phyloP scores from a whole-genome alignment of 805 yeast genomes.

The Monosporozyma aquatica region DNA sequence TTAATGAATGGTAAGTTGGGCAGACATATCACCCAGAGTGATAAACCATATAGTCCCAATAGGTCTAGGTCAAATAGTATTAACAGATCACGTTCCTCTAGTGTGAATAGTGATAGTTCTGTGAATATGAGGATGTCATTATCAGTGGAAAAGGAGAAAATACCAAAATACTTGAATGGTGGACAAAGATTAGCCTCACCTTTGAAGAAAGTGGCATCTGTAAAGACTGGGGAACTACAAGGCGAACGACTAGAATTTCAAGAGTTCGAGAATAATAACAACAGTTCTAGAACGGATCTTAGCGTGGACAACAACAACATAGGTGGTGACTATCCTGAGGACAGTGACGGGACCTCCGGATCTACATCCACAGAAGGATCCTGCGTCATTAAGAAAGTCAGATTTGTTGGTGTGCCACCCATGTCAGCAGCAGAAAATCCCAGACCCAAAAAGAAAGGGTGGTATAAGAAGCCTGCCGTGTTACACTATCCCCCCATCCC shows the following conservation, averaged over 20 bases:
- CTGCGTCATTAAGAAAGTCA: slow-evolving; percentile 21
- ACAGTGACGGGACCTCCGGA: neutral
- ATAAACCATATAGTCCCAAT: neutral
- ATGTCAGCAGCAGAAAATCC: slow-evolving; percentile 25
- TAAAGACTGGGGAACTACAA: no score
- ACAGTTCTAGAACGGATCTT: no score
- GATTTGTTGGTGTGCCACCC: slow-evolving; percentile 32
- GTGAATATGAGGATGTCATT: neutral
- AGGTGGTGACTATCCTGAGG: neutral
- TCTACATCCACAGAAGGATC: neutral
- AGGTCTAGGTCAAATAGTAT: slow-evolving; percentile 1
- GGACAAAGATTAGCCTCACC: no score
- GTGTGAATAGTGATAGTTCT: slow-evolving; percentile 2
- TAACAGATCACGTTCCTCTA: slow-evolving; percentile 5
- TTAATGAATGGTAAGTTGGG: slow-evolving; percentile 8
- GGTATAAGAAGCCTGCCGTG: slow-evolving; percentile 32
- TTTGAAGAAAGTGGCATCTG: no score
- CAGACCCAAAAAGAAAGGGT: slow-evolving; percentile 28
- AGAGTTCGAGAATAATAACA: neutral
- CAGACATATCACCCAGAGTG: neutral
- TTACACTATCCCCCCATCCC: slow-evolving; percentile 30
- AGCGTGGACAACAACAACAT: no score
- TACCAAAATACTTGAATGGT: no score
- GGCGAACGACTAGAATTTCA: no score
- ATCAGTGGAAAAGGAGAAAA: no score